Base-by-base conservation (phyloP, 805 yeast species). In the Yamadazyma sp. region DNA sequence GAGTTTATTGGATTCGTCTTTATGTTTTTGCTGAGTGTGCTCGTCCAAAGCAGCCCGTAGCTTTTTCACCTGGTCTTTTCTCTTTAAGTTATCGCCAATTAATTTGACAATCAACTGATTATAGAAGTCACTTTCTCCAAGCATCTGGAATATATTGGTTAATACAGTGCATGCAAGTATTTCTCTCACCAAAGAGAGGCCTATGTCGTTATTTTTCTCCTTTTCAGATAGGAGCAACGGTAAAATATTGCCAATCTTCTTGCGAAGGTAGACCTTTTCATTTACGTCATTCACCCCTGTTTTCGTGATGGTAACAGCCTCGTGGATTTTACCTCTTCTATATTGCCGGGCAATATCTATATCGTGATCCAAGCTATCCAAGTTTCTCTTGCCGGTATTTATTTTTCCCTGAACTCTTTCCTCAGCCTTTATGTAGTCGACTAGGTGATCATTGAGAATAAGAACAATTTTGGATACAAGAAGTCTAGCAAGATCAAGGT, bases 51-150 rank as follows among this genome's bases (percentile, higher is more conserved):
- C 84, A 15, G 73, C 77, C 43, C 95, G 63, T 15, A 90, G 70
- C 46, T 79, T 75, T 42, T 81, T 76, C 1, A 89, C 95, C 50
- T 85, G 87, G 24, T 75, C 75, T 38, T 89, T 66, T 50, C 87
- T 95, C 45, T 79, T 79, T 53, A 90, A 64, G 9, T 83, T 73
- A 20, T 72, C 73, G 3, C 87, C 81, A 1, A 84, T 75, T 2
- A 73, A 55, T 35, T 74, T 73, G 7, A 80, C 79, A 11, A 88
- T 68, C 27, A 70, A 51, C 38, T 78, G 75, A 54, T 90, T 90
- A 77, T 83, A 84, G 42, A 78, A 83, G 54, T 88, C 95, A 1
- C 91, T 77, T 33, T 84, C 90, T 0, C 82, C 61, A 1, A 83
- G 48, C 60, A 82, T 73, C 5, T 63, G 53, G 8, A 87, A 44